Evolutionary conservation across 1,284 basidiomycete species (phyloP).

Genomic region (Rhizopogon parksii): DNA sequence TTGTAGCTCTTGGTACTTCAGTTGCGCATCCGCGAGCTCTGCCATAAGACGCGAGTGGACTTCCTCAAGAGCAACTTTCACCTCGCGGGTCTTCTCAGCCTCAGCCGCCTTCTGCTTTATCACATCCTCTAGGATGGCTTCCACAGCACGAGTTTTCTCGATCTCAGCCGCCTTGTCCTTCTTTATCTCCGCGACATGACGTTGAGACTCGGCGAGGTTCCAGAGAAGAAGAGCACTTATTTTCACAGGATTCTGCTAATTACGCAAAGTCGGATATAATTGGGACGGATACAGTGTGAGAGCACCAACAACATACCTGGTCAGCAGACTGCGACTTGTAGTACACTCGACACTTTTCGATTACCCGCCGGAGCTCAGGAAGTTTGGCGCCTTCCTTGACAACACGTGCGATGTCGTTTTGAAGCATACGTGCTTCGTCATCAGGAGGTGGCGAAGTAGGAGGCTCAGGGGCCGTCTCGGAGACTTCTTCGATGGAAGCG

Average conservation of each 20-base stretch:
- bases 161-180: constrained; percentile 20
- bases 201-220: constrained; percentile 26
- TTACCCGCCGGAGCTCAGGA: constrained; percentile 30
- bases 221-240: constrained; percentile 27
- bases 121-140: constrained; percentile 21
- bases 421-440: constrained; percentile 28
- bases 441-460: constrained; percentile 17
- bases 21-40: constrained; percentile 21
- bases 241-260: constrained; percentile 28
- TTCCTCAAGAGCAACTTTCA: constrained; percentile 21
- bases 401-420: constrained; percentile 31
- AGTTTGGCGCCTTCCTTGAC: constrained; percentile 32
- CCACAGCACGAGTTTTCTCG: constrained; percentile 22
- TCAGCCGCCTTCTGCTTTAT: constrained; percentile 25
- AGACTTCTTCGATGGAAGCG: constrained; percentile 5
- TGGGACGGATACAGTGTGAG: neutral
- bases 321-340: constrained; percentile 30
- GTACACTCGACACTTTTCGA: constrained; percentile 32
- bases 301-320: constrained; percentile 24
- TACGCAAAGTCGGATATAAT: neutral
- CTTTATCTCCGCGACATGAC: constrained; percentile 27
- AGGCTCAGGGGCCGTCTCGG: constrained; percentile 14
- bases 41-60: constrained; percentile 23
- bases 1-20: constrained; percentile 22
- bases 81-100: constrained; percentile 15